Base-by-base conservation (phyloP, 75 land plant species). In the Gnetum montanum region DNA sequence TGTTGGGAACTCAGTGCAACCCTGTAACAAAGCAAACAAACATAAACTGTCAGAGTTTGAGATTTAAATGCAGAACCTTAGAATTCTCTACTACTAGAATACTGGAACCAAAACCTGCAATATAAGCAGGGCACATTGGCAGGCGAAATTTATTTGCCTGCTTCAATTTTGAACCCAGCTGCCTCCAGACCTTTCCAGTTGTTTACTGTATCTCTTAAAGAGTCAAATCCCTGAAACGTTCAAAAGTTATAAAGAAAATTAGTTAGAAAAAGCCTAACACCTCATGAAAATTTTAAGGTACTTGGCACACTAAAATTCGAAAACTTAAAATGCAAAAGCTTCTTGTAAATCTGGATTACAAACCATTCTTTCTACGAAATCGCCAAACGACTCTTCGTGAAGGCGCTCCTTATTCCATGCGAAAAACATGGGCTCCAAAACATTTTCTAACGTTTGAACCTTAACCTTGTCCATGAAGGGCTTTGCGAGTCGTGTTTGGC, bases 391-490 rank as follows among this genome's bases (percentile, higher is more conserved):
- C 62, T 95, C 99, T 23, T 72, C 77, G 27, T 57, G 35, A 8
- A 48, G 69, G 8, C 96, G 59, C 27, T 70, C 62, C 7, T 38
- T 61, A 60, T 78, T 86, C 99, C 99, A 95, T 35, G 69, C 22
- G 41, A 70, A 81, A 54, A 95, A 90, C 20, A 95, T 65, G 18
- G 99, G 99, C 61, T 92, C 97, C 20, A 95, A 48, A 61, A 90
- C 92, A 49, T 80, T 83, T 67, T 95, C 99, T 27, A 95, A 65
- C 30, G 83, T 80, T 30, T 95, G 97, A 50, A 95, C 19, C 74
- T 95, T 95, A 33, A 95, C 88, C 64, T 79, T 90, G 18, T 86
- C 67, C 92, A 83, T 86, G 47, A 95, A 95, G 60, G 49, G 25
- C 62, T 68, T 75, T 30, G 99, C 99, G 34, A 95, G 47, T 19